phyloP scores from a whole-genome alignment of 208 protist species.

The Leptomonas seymouri region DNA sequence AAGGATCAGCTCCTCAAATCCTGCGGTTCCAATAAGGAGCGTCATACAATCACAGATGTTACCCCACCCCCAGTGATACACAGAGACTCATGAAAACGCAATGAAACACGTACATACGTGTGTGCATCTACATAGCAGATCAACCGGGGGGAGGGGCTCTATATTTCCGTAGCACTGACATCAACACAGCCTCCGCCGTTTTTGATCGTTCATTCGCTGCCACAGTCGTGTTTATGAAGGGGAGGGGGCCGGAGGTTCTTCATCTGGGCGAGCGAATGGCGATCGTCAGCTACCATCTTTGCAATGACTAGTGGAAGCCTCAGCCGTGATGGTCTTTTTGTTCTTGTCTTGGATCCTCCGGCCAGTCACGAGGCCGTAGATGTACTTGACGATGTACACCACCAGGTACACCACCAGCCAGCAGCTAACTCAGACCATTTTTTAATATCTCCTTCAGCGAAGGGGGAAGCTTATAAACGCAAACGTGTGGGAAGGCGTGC shows the following conservation, averaged over 20 bases:
- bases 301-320: slow-evolving; percentile 6
- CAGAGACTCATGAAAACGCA: neutral
- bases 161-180: neutral
- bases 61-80: neutral
- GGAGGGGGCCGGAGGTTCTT: slow-evolving; percentile 22
- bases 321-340: neutral
- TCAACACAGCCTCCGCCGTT: neutral
- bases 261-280: slow-evolving; percentile 29
- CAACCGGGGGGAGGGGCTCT: neutral
- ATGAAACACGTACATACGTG: neutral
- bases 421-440: slow-evolving; percentile 50
- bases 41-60: slow-evolving; percentile 14
- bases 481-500: neutral
- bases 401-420: slow-evolving; percentile 67
- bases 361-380: slow-evolving; percentile 28
- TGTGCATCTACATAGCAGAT: neutral
- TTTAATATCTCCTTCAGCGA: neutral
- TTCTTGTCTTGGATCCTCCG: slow-evolving; percentile 18
- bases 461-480: neutral
- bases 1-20: slow-evolving; percentile 29
- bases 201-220: slow-evolving; percentile 4
- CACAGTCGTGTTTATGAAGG: slow-evolving; percentile 21
- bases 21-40: slow-evolving; percentile 37
- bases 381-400: slow-evolving; percentile 38
- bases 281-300: slow-evolving; percentile 29